Base-by-base conservation (phyloP, 805 yeast species). In the Metschnikowia rubicola region DNA sequence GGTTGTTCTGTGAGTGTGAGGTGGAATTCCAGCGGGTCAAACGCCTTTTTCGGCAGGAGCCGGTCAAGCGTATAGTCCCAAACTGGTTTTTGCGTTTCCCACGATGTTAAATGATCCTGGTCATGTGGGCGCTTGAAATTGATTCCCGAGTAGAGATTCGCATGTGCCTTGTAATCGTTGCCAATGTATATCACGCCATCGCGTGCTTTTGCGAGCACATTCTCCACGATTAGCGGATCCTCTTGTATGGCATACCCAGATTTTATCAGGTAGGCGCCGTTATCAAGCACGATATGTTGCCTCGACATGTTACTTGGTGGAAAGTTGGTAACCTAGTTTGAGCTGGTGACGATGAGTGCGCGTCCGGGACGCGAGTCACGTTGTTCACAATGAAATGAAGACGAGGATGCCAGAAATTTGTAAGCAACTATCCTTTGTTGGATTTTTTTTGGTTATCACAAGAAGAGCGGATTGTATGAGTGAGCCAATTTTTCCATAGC, bases 11-110 rank as follows among this genome's bases (percentile, higher is more conserved):
- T 83, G 41, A 88, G 73, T 0, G 90, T 73, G 36, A 94, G 70
- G 46, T 85, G 81, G 2, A 79, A 68, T 1, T 79, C 84, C 39
- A 60, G 68, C 10, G 75, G 57, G 43, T 77, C 74, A 37, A 78
- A 47, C 31, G 54, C 59, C 35, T 46, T 71, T 66, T 35, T 70
- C 68, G 54, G 73, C 67, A 56, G 74, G 77, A 61, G 44, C 29
- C 54, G 50, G 48, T 62, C 65, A 21, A 89, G 74, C 6, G 84
- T 76, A 54, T 85, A 81, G 63, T 94, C 98, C 99, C 98, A 94
- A 2, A 94, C 77, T 19, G 85, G 84, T 58, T 85, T 86, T 61
- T 94, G 90, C 2, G 87, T 69, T 53, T 88, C 96, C 99, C 98
- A 94, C 34, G 92, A 88, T 0, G 84, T 81, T 43, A 94, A 69